Base-by-base conservation (phyloP, 495 filamentous ascomycete genomes). In the Xylona heveae region DNA sequence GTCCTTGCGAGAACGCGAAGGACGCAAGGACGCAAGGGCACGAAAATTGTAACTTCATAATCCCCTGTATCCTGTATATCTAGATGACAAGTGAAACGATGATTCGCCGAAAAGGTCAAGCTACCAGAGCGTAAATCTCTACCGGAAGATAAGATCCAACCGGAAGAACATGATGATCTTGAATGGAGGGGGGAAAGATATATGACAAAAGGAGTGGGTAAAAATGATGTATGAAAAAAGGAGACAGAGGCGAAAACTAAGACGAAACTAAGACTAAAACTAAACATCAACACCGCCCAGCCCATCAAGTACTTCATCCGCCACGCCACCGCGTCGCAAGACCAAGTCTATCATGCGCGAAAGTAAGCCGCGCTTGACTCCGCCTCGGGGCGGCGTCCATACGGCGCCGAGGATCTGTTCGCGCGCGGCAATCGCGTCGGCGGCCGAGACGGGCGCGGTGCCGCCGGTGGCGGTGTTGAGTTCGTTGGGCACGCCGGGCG, bases 401-500 rank as follows among this genome's bases (percentile, higher is more conserved):
- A 38, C 36, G 2, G 31, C 36, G 5, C 13, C 18, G 13, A 12
- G n/a, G 8, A 8, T 25, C 8, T 8, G 23, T 8, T n/a, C n/a
- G n/a, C n/a, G n/a, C 19, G 28, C 4, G 15, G 34, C 28, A 19
- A 14, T 17, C 3, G 33, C 15, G 15, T 34, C 18, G 3, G 32
- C 50, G 14, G 57, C 48, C 9, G 52, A 50, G 18, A 50, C 38
- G 1, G 47, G 40, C 9, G 49, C 54, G 6, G 4, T 54, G 39
- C 46, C 56, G 27, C 50, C 51, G 45, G 75, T 71, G 18, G 74
- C 69, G 3, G 63, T 59, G 46, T 80, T 81, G 35, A 72, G 55
- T 2, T 66, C 55, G 42, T 80, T 75, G 4, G 75, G 67, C 2
- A 79, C 58, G 16, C 73, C 75, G 0, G 74, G 58, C 47, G 75